Percentiles rank a stretch among this genome's conserved stretches.
These are phyloP conservation scores for Moesziomyces sp. DNA, from an alignment of 1,284 basidiomycete genomes.

Conservation along the genomic window DNA sequence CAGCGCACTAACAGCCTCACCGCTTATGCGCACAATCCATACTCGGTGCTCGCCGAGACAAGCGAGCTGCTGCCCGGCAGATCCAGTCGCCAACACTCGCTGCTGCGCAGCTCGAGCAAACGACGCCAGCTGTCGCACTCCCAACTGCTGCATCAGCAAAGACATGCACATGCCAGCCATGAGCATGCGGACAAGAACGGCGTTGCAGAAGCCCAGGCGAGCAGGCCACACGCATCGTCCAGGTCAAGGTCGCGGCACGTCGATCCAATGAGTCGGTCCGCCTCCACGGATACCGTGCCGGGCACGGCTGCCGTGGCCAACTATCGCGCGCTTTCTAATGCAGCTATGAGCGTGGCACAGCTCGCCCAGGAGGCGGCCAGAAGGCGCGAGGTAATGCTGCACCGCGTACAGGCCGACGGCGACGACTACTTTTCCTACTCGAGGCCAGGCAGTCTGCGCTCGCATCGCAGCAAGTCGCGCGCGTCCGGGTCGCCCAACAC, in stretches of 20 bases:
- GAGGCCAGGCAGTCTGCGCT: slow-evolving; percentile 6
- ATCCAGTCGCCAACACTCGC: slow-evolving; percentile 17
- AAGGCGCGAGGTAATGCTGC: slow-evolving; percentile 29
- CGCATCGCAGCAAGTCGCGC: slow-evolving; percentile 26
- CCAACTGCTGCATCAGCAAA: slow-evolving; percentile 10
- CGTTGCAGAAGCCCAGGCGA: background rate
- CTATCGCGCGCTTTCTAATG: slow-evolving; percentile 47
- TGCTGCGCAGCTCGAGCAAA: slow-evolving; percentile 19
- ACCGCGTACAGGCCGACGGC: slow-evolving; percentile 9
- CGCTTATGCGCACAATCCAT: slow-evolving; percentile 24
- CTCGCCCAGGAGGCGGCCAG: slow-evolving; percentile 48
- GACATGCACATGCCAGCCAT: slow-evolving; percentile 2
- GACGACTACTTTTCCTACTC: slow-evolving; percentile 32
- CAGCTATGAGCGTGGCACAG: slow-evolving; percentile 51
- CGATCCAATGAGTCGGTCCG: slow-evolving; percentile 17
- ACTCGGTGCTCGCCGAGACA: slow-evolving; percentile 36
- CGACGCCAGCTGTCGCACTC: slow-evolving; percentile 21
- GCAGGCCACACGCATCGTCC: slow-evolving; percentile 4
- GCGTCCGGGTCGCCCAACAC: slow-evolving; percentile 20
- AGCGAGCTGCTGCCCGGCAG: slow-evolving; percentile 30
- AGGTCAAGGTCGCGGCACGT: slow-evolving; percentile 26
- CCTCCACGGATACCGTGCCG: slow-evolving; percentile 11
- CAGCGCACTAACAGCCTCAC: slow-evolving; percentile 21
- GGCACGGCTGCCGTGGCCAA: slow-evolving; percentile 18
- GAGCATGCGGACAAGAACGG: slow-evolving; percentile 10